Conservation (phyloP, 1,139 yeast genomes). For the Taphrina flavorubra region DNA sequence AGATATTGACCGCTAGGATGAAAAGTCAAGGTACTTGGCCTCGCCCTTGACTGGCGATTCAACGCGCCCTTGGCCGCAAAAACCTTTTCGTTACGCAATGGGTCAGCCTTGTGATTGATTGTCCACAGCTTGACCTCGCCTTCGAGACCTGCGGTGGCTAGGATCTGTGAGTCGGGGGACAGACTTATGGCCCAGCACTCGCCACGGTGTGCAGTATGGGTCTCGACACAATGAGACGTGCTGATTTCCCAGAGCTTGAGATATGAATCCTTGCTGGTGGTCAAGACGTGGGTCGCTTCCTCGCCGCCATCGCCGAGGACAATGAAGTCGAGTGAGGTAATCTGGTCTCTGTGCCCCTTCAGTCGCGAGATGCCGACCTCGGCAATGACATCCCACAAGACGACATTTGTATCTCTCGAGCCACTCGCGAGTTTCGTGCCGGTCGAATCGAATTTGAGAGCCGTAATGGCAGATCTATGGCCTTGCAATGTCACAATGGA, state of each 20-base stretch:
- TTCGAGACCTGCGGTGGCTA: conserved; percentile 75
- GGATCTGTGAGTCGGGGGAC: conserved; percentile 48
- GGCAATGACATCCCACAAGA: conserved; percentile 93
- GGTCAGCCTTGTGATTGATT: conserved; percentile 56
- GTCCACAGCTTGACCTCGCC: conserved; percentile 86
- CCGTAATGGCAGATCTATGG: conserved; percentile 76
- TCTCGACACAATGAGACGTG: conserved; percentile 87
- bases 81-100: conserved; percentile 55
- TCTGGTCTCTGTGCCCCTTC: conserved; percentile 86
- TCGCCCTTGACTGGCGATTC: conserved; percentile 77
- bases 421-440: conserved; percentile 91
- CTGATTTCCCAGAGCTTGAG: conserved; percentile 91
- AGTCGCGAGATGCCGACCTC: conserved; percentile 87
- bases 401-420: conserved; percentile 78
- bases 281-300: conserved; percentile 60
- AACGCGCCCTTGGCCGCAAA: conserved; percentile 68
- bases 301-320: conserved; percentile 46
- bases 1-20: conserved; percentile 58
- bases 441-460: conserved; percentile 70
- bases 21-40: conserved; percentile 70
- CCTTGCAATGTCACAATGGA: conserved; percentile 84
- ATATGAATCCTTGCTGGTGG: conserved; percentile 86
- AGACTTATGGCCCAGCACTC: conserved; percentile 88
- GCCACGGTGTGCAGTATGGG: conserved; percentile 90
- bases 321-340: conserved; percentile 70